Base-by-base conservation (phyloP, 2,329 filamentous ascomycete genomes). In the Fusarium burgessii region DNA sequence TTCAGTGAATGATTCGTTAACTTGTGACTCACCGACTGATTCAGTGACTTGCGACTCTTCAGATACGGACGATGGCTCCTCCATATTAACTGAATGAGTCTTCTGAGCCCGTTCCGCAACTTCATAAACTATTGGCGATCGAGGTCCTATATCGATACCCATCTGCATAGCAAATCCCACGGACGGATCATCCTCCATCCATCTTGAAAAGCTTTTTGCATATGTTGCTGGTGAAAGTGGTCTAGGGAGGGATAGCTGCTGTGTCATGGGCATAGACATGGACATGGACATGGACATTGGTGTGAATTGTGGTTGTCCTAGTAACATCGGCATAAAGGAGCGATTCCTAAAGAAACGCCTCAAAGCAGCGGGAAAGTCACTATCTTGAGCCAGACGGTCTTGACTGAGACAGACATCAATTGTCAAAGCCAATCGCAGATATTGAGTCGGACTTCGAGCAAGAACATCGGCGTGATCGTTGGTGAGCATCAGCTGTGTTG, bases 161-260 rank as follows among this genome's bases (percentile, higher is more conserved):
- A 74, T 73, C 12, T 74, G 62, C 13, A 66, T 58, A 7, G 72
- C 72, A 13, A 74, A 74, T 0, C 55, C 51, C 2, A 74, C 42
- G 0, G 60, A 74, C 0, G 62, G 57, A 4, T 74, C 72, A 7
- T 73, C 62, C 14, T 74, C 52, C 50, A 74, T 55, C 72, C 72
- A 74, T 2, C 61, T 51, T 1, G 71, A 58, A 18, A 74, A 43
- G n/a, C 51, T 51, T 10, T 58, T 69, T 1, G 59, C 56, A 1
- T 62, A 57, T 2, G 68, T 58, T 1, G 52, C 43, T 6, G 68
- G 68, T 0, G 68, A 71, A 3, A 71, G 23, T 6, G 68, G 63
- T 17, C 68, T 58, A 11, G 68, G 68, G 0, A 68, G 38, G 0
- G 58, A 7, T 13, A 57, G 29, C 2, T 49, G 40, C 1, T 40